These are phyloP conservation scores for Mucor piriformis DNA, from an alignment of 371 early-diverging fungal species.

Conservation along the genomic window DNA sequence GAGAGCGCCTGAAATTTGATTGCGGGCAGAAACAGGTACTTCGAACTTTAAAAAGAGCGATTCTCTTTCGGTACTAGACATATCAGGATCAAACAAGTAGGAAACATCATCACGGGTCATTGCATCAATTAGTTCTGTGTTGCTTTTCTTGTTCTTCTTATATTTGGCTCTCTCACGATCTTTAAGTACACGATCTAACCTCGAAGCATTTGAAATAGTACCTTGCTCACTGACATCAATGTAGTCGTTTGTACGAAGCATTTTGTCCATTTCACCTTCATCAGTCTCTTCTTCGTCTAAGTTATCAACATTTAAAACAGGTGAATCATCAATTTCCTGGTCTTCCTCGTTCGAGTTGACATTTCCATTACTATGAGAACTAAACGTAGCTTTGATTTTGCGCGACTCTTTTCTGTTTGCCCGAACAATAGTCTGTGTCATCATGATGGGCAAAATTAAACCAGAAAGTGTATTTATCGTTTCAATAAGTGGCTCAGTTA, in stretches of 20 bases:
- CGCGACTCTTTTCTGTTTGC: not conserved
- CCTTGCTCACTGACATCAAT: slow-evolving; percentile 32
- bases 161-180: slow-evolving; percentile 10
- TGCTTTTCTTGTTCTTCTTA: not conserved
- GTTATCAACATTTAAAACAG: not conserved
- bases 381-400: not conserved
- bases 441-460: slow-evolving; percentile 33
- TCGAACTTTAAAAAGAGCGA: slow-evolving; percentile 27
- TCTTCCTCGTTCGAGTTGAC: not conserved
- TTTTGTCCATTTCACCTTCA: slow-evolving; percentile 7
- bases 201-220: slow-evolving; percentile 29
- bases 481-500: slow-evolving; percentile 44
- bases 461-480: slow-evolving; percentile 27
- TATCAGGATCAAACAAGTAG: slow-evolving; percentile 13
- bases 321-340: not conserved
- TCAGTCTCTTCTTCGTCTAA: slow-evolving; percentile 1
- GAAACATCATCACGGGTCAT: slow-evolving; percentile 8
- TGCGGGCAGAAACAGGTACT: slow-evolving; percentile 20
- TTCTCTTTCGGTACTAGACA: slow-evolving; percentile 15
- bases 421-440: slow-evolving; percentile 32
- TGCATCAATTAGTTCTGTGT: not conserved
- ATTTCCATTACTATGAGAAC: not conserved
- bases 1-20: slow-evolving; percentile 37
- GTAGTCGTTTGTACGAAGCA: slow-evolving; percentile 21
- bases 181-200: slow-evolving; percentile 21